Conservation (phyloP, 2,329 filamentous ascomycete genomes). For the Talaromyces piceae region DNA sequence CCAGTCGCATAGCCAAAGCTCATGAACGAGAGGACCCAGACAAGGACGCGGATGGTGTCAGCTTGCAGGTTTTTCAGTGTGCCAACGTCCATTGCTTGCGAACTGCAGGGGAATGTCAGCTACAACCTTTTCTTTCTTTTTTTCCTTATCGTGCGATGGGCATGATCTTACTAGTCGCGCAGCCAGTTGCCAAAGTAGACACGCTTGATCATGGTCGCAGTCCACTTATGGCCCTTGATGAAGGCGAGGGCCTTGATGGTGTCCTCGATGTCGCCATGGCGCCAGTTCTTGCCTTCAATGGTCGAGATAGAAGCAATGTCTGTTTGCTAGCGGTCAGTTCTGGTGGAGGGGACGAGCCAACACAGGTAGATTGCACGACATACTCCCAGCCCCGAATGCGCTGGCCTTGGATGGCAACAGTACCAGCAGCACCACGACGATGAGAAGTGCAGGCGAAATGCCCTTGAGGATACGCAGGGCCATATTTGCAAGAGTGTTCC, state of each 20-base stretch:
- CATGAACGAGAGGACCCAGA: constrained; percentile 76
- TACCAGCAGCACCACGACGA: constrained; percentile 29
- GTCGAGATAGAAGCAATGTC: constrained; percentile 45
- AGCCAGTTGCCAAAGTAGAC: constrained; percentile 86
- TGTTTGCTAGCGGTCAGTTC: constrained; percentile 16
- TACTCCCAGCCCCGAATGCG: constrained; percentile 41
- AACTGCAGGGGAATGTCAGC: constrained; percentile 30
- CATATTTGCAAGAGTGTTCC: constrained; percentile 2
- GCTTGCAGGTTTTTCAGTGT: constrained; percentile 72
- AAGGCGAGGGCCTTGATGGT: constrained; percentile 71
- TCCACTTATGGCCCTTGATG: constrained; percentile 78
- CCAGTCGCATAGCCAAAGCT: constrained; percentile 78
- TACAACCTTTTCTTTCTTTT: not conserved
- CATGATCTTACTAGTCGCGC: constrained; percentile 56
- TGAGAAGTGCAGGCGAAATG: constrained; percentile 25
- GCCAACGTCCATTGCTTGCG: constrained; percentile 73
- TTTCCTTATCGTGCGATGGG: not conserved
- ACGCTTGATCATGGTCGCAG: constrained; percentile 66
- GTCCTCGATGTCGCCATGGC: constrained; percentile 66
- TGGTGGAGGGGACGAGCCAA: not conserved
- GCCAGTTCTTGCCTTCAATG: constrained; percentile 46
- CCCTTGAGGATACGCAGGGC: constrained; percentile 12
- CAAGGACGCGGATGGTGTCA: constrained; percentile 68
- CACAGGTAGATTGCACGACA: constrained; percentile 12
- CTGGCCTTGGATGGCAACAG: constrained; percentile 32